Percentiles rank a stretch among this genome's conserved stretches.
Evolutionary conservation across 2,329 filamentous ascomycete species (phyloP).

Genomic region (Neocatenulostroma microsporum): DNA sequence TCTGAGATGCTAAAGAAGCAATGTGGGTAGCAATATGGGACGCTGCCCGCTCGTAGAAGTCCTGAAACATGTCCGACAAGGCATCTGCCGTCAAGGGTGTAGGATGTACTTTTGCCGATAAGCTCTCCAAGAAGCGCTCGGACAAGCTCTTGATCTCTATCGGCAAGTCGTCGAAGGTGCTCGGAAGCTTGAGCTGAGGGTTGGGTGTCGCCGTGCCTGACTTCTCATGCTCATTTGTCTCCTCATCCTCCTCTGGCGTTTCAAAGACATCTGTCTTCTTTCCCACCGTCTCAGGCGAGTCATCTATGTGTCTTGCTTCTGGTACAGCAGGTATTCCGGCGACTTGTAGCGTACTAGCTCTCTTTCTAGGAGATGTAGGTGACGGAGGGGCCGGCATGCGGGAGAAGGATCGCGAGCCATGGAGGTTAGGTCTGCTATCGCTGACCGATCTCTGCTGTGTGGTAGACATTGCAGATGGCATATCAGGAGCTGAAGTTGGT

Average conservation of each 20-base stretch:
- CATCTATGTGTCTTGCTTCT: constrained; percentile 34
- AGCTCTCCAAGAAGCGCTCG: constrained; percentile 85
- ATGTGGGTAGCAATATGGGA: constrained; percentile 82
- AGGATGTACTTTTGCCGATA: constrained; percentile 78
- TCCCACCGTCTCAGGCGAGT: constrained; percentile 27
- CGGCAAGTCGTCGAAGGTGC: constrained; percentile 80
- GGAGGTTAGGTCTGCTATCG: constrained; percentile 25
- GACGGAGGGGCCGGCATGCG: constrained; percentile 38
- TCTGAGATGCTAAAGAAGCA: constrained; percentile 64
- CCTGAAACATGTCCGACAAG: constrained; percentile 81
- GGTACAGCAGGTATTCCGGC: constrained; percentile 36
- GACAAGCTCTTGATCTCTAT: constrained; percentile 87
- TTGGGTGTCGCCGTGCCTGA: constrained; percentile 13
- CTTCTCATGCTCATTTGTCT: constrained; percentile 21
- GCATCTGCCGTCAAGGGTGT: constrained; percentile 75
- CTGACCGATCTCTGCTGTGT: constrained; percentile 4
- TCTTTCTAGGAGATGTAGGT: constrained; percentile 29
- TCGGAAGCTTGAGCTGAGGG: constrained; percentile 39
- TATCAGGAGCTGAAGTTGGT: background rate
- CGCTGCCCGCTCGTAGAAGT: constrained; percentile 79
- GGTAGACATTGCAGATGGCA: background rate
- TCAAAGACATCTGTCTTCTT: constrained; percentile 37
- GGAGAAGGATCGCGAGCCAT: constrained; percentile 43
- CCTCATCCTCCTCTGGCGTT: constrained; percentile 29
- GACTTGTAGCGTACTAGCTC: constrained; percentile 42